These are phyloP conservation scores for Wickerhamiella siamensis DNA, from an alignment of 805 yeast genomes.

Conservation along the genomic window DNA sequence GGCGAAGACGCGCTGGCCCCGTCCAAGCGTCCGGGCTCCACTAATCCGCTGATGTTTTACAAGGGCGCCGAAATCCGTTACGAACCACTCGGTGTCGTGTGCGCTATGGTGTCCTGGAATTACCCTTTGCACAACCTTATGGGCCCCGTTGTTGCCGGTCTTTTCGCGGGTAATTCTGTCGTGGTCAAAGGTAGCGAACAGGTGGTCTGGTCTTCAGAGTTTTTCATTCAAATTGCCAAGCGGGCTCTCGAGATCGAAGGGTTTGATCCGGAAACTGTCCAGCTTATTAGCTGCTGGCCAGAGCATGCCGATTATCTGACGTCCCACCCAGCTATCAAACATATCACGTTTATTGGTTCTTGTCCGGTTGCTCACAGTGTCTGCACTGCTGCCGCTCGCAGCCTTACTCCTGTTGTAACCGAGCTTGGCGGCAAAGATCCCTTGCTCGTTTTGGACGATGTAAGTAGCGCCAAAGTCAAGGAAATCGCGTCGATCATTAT, in stretches of 20 bases:
- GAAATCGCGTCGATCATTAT: conserved; percentile 62
- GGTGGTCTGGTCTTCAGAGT: conserved; percentile 86
- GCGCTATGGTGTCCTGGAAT: conserved; percentile 92
- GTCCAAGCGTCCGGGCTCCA: conserved; percentile 73
- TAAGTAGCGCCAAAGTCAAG: conserved; percentile 8
- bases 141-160: conserved; percentile 82
- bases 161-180: conserved; percentile 84
- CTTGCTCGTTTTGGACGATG: conserved; percentile 58
- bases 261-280: conserved; percentile 69
- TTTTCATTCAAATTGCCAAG: conserved; percentile 58
- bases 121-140: conserved; percentile 89
- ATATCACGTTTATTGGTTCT: conserved; percentile 93
- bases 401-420: conserved; percentile 88
- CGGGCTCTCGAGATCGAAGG: conserved; percentile 61
- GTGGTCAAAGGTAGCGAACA: conserved; percentile 91
- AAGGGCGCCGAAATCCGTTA: conserved; percentile 88
- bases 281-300: conserved; percentile 79
- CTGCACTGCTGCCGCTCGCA: conserved; percentile 63
- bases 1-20: conserved; percentile 62
- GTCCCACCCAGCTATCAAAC: conserved; percentile 66
- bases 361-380: conserved; percentile 86
- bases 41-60: conserved; percentile 71
- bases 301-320: conserved; percentile 77
- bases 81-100: conserved; percentile 80
- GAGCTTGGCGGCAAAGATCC: conserved; percentile 98